Conservation (phyloP, 495 filamentous ascomycete genomes). For the Amorphotheca resinae region DNA sequence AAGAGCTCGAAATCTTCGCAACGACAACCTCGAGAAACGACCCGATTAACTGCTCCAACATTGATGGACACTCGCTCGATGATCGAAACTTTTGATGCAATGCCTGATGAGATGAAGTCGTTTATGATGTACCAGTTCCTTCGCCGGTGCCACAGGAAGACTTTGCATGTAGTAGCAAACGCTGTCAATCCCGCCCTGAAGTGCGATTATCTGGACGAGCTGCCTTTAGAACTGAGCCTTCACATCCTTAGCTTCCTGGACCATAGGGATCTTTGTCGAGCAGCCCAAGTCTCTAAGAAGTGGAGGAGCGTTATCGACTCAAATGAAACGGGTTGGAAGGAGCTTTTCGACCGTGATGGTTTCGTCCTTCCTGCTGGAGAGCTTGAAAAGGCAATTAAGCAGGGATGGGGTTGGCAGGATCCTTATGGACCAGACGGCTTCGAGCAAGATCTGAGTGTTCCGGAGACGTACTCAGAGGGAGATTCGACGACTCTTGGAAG, state of each 20-base stretch:
- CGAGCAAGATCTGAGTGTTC: slow-evolving; percentile 64
- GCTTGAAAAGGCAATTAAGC: slow-evolving; percentile 68
- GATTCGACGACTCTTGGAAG: slow-evolving; percentile 4
- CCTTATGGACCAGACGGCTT: slow-evolving; percentile 60
- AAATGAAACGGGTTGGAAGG: slow-evolving; percentile 93
- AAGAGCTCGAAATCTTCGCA: neutral
- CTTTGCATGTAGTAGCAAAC: slow-evolving; percentile 80
- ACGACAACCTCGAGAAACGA: slow-evolving; percentile 10
- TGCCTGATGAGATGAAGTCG: slow-evolving; percentile 77
- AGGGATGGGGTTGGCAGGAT: slow-evolving; percentile 99
- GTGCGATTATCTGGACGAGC: slow-evolving; percentile 74
- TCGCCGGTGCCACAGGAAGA: slow-evolving; percentile 76
- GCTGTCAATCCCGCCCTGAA: slow-evolving; percentile 94
- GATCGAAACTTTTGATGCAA: slow-evolving; percentile 79
- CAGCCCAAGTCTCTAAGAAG: slow-evolving; percentile 85
- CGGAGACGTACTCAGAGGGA: slow-evolving; percentile 32
- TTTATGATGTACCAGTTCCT: slow-evolving; percentile 96
- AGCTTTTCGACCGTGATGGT: slow-evolving; percentile 74
- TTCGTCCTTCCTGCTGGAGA: slow-evolving; percentile 71
- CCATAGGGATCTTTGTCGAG: slow-evolving; percentile 74
- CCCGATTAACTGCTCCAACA: slow-evolving; percentile 9
- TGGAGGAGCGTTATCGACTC: slow-evolving; percentile 85
- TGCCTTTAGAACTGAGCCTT: slow-evolving; percentile 77
- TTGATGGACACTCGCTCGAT: slow-evolving; percentile 58
- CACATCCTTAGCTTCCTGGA: slow-evolving; percentile 83